A percentile compares a stretch with the other conserved stretches of the same genome.
Evolutionary conservation across 2,329 filamentous ascomycete genomes (phyloP).

Genomic region (Fusarium sp.): DNA sequence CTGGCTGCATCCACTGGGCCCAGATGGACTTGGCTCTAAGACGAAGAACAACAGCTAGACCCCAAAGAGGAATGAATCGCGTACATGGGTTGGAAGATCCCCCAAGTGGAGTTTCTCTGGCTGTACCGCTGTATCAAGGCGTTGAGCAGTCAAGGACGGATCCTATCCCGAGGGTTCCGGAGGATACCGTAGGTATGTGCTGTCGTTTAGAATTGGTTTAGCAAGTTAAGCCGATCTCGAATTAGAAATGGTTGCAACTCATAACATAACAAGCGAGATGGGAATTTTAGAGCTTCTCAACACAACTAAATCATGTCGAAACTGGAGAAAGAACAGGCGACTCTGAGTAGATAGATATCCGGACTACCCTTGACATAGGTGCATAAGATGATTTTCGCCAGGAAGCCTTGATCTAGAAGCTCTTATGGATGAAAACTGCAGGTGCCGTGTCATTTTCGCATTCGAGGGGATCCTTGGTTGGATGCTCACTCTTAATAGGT

Average conservation of each 20-base stretch:
- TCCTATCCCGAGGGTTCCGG: slow-evolving; percentile 33
- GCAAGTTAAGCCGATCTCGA: slow-evolving; percentile 5
- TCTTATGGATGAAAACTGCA: slow-evolving; percentile 20
- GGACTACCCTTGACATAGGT: slow-evolving; percentile 14
- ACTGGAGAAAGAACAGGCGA: neutral
- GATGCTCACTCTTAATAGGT: slow-evolving; percentile 22
- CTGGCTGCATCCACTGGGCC: slow-evolving; percentile 29
- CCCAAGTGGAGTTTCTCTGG: slow-evolving; percentile 30
- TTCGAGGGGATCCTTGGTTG: slow-evolving; percentile 28
- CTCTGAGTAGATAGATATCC: neutral
- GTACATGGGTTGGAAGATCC: slow-evolving; percentile 26
- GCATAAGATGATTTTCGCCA: slow-evolving; percentile 23
- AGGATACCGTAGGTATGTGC: neutral
- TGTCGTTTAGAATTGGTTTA: slow-evolving; percentile 7
- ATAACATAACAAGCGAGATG: neutral
- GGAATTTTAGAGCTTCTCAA: slow-evolving; percentile 4
- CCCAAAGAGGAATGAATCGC: slow-evolving; percentile 32
- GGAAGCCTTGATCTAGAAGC: slow-evolving; percentile 25
- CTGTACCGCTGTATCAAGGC: slow-evolving; percentile 25
- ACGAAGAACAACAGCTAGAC: slow-evolving; percentile 20
- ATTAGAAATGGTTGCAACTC: slow-evolving; percentile 8
- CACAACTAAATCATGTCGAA: slow-evolving; percentile 6
- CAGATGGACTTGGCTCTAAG: slow-evolving; percentile 26
- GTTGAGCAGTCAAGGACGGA: slow-evolving; percentile 28
- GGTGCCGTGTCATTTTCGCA: slow-evolving; percentile 41